Evolutionary conservation across 192 early-diverging fungal genomes (phyloP), one percentile per base, ranked within the genome.

Genomic region (Umbelopsis sp.): DNA sequence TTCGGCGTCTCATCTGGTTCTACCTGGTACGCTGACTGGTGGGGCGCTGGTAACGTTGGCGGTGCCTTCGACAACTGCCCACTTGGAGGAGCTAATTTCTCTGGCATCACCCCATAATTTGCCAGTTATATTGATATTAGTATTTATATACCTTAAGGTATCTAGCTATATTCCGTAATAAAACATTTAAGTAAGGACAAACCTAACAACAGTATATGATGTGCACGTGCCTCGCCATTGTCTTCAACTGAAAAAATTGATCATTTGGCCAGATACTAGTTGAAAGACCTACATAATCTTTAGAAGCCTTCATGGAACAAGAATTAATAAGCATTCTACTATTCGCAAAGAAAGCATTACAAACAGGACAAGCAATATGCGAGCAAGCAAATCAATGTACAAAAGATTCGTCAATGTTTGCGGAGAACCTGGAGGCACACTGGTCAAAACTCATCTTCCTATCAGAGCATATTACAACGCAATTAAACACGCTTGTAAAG

Each of bases 1-100:
- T 86, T 85, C 70, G 71, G 79, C 47, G 79, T 77, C 21, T 36
- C 76, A 8, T 66, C 74, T 16, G 80, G 78, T 12, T 71, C 69
- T 32, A 66, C 54, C 24, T 77, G 68, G 24, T 47, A 26, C 20
- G 66, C 75, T 1, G 20, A 51, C 12, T 81, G 79, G 79, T 81
- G 71, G 72, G 79, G 79, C 4, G 72, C 71, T 31, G 77, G 77
- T 68, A 65, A 69, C 47, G 11, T 45, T 14, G 66, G 70, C 31
- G 72, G 41, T 7, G 71, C 65, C 2, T 38, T 69, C 7, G 77
- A 78, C 45, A 78, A 68, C 25, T 71, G 70, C 45, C 70, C 70
- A 3, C 70, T 71, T 17, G 70, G 38, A 34, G 53, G 53, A 10
- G 70, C 56, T 25, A 71, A 71, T 36, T 45, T 29, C 53, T 71